A percentile compares a stretch with the other conserved stretches of the same genome.
Evolutionary conservation across 2,329 filamentous ascomycete genomes (phyloP).

Genomic region (Sphaerostilbella broomeana): DNA sequence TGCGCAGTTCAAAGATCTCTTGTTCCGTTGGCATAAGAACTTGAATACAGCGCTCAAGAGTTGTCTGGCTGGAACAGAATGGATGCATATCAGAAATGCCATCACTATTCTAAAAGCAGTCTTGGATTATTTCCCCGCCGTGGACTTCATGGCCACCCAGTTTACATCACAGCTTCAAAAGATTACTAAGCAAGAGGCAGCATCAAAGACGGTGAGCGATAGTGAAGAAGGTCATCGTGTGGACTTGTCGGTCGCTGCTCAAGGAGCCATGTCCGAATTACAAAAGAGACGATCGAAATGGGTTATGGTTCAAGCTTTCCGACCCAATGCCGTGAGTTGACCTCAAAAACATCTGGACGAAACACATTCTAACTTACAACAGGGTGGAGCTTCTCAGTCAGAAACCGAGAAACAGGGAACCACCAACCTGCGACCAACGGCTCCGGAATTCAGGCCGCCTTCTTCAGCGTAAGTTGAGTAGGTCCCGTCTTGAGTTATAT

Average conservation of each 20-base stretch:
- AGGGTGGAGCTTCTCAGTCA: conserved; percentile 25
- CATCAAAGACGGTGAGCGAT: conserved; percentile 39
- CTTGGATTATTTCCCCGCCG: conserved; percentile 74
- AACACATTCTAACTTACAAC: conserved; percentile 16
- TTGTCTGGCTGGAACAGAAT: conserved; percentile 77
- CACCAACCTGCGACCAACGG: conserved; percentile 49
- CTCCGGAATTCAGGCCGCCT: conserved; percentile 58
- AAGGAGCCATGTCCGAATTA: conserved; percentile 63
- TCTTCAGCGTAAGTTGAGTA: conserved; percentile 29
- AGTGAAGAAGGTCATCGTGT: conserved; percentile 55
- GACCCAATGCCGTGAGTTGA: conserved; percentile 50
- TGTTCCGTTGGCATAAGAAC: conserved; percentile 87
- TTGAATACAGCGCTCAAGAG: conserved; percentile 72
- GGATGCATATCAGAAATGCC: conserved; percentile 96
- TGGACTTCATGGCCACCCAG: conserved; percentile 77
- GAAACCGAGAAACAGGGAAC: conserved; percentile 24
- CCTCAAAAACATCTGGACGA: neutral
- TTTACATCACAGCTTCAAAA: conserved; percentile 57
- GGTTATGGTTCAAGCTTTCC: conserved; percentile 70
- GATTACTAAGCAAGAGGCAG: conserved; percentile 57
- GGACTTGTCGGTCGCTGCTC: conserved; percentile 69
- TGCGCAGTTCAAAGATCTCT: conserved; percentile 75
- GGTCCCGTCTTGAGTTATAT: conserved; percentile 15
- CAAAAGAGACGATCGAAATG: conserved; percentile 61
- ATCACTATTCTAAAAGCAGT: conserved; percentile 82